These are phyloP conservation scores for Castanopsis chinensis DNA, from an alignment of 306 rosid genomes.

Conservation along the genomic window DNA sequence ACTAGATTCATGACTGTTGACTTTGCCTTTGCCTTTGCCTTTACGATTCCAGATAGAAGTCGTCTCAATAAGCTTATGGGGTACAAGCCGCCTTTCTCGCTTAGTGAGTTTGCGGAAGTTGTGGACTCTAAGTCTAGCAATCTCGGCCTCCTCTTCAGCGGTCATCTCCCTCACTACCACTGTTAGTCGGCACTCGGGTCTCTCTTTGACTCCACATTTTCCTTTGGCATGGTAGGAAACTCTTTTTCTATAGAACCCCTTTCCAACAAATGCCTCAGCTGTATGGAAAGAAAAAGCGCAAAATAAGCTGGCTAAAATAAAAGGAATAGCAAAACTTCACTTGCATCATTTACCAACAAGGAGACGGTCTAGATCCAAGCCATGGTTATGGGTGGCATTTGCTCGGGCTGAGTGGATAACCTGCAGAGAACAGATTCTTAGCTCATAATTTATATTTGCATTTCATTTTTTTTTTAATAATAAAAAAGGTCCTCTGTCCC, in stretches of 20 bases:
- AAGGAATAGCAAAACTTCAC: constrained; percentile 12
- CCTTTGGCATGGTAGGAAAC: constrained; percentile 48
- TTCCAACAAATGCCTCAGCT: constrained; percentile 93
- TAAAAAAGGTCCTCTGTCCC: background rate
- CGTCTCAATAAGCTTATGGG: constrained; percentile 86
- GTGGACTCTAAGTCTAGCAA: constrained; percentile 77
- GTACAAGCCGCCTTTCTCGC: constrained; percentile 75
- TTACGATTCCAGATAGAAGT: constrained; percentile 85
- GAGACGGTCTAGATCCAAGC: constrained; percentile 82
- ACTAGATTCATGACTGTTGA: constrained; percentile 12
- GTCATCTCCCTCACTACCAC: constrained; percentile 84
- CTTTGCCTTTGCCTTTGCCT: constrained; percentile 20
- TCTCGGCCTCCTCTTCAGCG: constrained; percentile 80
- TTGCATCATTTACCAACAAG: constrained; percentile 60
- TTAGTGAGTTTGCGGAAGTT: constrained; percentile 68
- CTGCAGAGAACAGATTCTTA: constrained; percentile 36
- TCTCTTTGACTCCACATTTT: constrained; percentile 41
- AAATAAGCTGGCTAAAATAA: constrained; percentile 19
- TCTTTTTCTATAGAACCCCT: constrained; percentile 61
- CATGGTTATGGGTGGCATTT: constrained; percentile 89
- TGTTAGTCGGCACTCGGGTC: constrained; percentile 80
- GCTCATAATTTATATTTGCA: background rate
- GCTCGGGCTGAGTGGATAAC: constrained; percentile 91
- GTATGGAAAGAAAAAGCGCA: constrained; percentile 18
- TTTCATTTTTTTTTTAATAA: background rate